Base-by-base conservation (phyloP, 148 eudicot species). In the Fagopyrum tataricum region DNA sequence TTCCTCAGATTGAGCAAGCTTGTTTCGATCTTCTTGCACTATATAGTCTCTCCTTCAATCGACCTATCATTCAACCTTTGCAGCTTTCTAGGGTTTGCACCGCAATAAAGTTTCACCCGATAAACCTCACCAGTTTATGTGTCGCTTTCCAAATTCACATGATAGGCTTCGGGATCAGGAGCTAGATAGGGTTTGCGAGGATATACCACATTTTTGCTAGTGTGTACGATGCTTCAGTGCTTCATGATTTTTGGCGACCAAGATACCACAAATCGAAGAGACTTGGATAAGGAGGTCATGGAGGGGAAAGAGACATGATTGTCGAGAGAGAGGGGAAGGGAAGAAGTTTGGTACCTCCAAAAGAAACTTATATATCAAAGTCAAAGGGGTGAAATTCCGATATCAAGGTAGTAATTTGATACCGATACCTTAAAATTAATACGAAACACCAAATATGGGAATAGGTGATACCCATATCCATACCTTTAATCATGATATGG, bases 141-240 rank as follows among this genome's bases (percentile, higher is more conserved):
- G 23, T 1, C 8, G 13, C 40, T 47, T 14, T 42, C 31, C n/a
- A 40, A 40, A 40, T 53, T 26, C 74, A 52, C 47, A 31, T 44
- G 23, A 21, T 43, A 42, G 20, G 39, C 18, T 23, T n/a, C 37
- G 47, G 56, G 81, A 78, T 80, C 71, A 70, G 24, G 72, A 66
- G 48, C 76, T n/a, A n/a, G n/a, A n/a, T 74, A 80, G 84, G 82
- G 79, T 79, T 81, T 20, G 11, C 37, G 61, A 51, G 47, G 17
- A 20, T 39, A 67, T 72, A 70, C 56, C 70, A 64, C 48, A 46
- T 52, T 43, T 56, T 67, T 53, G 73, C 68, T 49, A 44, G 69
- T 41, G 64, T 84, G 89, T 72, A 84, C 84, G 87, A 88, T 46
- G 86, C 76, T 83, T 85, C 84, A 84, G 83, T 85, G 86, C 59